A percentile compares a stretch with the other conserved stretches of the same genome.
phyloP scores from a whole-genome alignment of 768 basidiomycete species.

The Pleurotus pulmonarius region DNA sequence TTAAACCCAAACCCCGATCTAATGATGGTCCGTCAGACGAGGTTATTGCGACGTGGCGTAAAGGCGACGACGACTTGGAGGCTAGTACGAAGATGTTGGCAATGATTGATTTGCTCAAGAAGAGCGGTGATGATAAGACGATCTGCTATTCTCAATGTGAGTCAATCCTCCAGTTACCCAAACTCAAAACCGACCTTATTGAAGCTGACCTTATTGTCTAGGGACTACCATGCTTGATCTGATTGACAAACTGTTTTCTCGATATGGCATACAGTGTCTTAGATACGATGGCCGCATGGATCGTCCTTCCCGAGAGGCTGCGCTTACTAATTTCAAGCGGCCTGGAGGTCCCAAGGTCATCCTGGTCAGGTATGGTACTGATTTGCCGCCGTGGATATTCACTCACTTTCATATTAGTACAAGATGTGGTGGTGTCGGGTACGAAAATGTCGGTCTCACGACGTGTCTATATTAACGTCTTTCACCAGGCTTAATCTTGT shows the following conservation, averaged over 20 bases:
- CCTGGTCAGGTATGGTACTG: slow-evolving; percentile 66
- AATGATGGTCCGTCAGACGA: slow-evolving; percentile 35
- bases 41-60: slow-evolving; percentile 51
- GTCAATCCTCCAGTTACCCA: too few species aligned
- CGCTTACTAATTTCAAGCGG: slow-evolving; percentile 51
- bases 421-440: slow-evolving; percentile 68
- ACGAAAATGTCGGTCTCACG: slow-evolving; percentile 2
- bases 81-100: slow-evolving; percentile 67
- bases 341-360: slow-evolving; percentile 58
- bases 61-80: slow-evolving; percentile 59
- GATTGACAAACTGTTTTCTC: slow-evolving; percentile 54
- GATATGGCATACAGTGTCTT: slow-evolving; percentile 54
- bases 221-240: slow-evolving; percentile 75
- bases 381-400: too few species aligned
- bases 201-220: slow-evolving; percentile 22
- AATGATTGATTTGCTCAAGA: slow-evolving; percentile 50
- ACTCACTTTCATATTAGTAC: slow-evolving; percentile 42
- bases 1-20: slow-evolving; percentile 21
- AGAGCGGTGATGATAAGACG: slow-evolving; percentile 59
- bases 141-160: slow-evolving; percentile 75
- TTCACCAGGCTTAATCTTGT: slow-evolving; percentile 51
- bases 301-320: slow-evolving; percentile 43
- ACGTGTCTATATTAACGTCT: background rate
- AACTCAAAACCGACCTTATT: too few species aligned
- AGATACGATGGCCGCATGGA: slow-evolving; percentile 74